These are phyloP conservation scores for Rubia occidens DNA, from an alignment of 305 asterid species.

Conservation along the genomic window DNA sequence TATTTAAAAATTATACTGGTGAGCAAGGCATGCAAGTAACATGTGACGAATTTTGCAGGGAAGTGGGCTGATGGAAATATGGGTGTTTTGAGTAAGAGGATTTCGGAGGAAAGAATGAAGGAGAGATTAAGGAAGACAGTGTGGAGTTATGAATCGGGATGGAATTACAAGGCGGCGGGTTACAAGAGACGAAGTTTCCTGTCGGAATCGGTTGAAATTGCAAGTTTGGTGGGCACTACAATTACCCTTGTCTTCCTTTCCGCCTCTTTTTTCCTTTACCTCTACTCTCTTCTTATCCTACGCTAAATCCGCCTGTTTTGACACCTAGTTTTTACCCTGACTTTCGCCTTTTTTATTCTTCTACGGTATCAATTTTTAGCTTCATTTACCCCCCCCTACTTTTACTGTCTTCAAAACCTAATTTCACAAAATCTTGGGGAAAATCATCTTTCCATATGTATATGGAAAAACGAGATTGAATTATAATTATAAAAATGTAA, in stretches of 20 bases:
- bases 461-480: too few species aligned
- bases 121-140: slow-evolving; percentile 22
- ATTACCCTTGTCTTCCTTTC: slow-evolving; percentile 28
- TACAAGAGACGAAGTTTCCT: slow-evolving; percentile 20
- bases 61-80: slow-evolving; percentile 38
- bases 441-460: too few species aligned
- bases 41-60: slow-evolving; percentile 9
- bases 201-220: slow-evolving; percentile 23
- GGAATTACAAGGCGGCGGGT: slow-evolving; percentile 32
- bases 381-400: too few species aligned
- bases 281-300: slow-evolving; percentile 25
- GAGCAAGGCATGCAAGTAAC: not conserved
- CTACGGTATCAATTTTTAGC: too few species aligned
- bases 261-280: slow-evolving; percentile 31
- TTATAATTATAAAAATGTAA: too few species aligned
- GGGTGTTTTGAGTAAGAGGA: slow-evolving; percentile 32
- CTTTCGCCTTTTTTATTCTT: too few species aligned
- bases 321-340: not conserved
- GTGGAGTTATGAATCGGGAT: slow-evolving; percentile 16
- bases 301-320: not conserved
- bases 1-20: too few species aligned
- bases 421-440: too few species aligned
- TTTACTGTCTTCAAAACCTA: too few species aligned
- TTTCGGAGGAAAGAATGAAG: slow-evolving; percentile 26
- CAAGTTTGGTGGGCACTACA: slow-evolving; percentile 17